phyloP scores from a whole-genome alignment of 495 filamentous ascomycete genomes.

The Penicilliopsis zonata region DNA sequence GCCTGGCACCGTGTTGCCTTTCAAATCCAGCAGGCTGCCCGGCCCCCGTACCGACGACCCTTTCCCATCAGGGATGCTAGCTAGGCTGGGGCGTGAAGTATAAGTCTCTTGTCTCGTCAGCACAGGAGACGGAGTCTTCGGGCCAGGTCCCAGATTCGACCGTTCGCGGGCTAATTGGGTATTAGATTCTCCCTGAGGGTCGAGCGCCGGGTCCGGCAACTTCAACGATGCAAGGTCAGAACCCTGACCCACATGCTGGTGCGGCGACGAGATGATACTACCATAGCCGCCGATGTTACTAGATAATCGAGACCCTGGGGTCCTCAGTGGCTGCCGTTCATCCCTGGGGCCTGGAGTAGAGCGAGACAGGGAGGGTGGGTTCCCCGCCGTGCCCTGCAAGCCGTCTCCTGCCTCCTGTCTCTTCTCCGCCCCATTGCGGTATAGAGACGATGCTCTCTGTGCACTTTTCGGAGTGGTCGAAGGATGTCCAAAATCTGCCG shows the following conservation, averaged over 20 bases:
- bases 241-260: constrained; percentile 13
- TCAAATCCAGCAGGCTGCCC: neutral
- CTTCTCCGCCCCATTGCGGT: too few species aligned
- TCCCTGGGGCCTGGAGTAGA: constrained; percentile 14
- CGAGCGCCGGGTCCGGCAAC: constrained; percentile 65
- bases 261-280: constrained; percentile 59
- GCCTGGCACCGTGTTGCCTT: neutral
- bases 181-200: constrained; percentile 23
- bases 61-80: constrained; percentile 2
- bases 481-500: constrained; percentile 6
- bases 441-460: constrained; percentile 6
- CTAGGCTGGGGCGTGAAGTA: constrained; percentile 3
- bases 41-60: constrained; percentile 3
- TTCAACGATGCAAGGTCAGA: constrained; percentile 41
- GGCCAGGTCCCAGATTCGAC: constrained; percentile 2
- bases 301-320: constrained; percentile 26
- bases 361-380: constrained; percentile 7
- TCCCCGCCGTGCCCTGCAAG: constrained; percentile 4
- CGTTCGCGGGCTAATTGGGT: constrained; percentile 14
- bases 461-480: constrained; percentile 2
- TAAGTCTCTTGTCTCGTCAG: constrained; percentile 13
- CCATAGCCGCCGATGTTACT: constrained; percentile 48
- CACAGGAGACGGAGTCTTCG: constrained; percentile 17
- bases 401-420: constrained; percentile 14
- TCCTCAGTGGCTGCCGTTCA: constrained; percentile 27